Percentiles rank a stretch among this genome's conserved stretches.
Conservation (phyloP, 2,329 filamentous ascomycete species). For the Ascochyta fabae region DNA sequence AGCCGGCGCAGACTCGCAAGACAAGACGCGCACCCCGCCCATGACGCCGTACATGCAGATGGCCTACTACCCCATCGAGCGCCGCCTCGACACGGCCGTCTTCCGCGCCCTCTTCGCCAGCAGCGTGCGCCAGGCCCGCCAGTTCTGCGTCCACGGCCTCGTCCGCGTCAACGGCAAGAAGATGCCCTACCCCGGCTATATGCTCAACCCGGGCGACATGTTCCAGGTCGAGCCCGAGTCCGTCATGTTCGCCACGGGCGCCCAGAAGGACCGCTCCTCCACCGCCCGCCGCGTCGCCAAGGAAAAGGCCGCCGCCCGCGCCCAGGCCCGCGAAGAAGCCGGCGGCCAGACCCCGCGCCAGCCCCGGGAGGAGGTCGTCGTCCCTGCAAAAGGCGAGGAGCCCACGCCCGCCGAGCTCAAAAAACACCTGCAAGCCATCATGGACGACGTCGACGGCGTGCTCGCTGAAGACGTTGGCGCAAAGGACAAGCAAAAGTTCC, state of each 20-base stretch:
- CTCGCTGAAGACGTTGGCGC: constrained; percentile 66
- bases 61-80: constrained; percentile 89
- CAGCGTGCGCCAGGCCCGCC: constrained; percentile 88
- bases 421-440: constrained; percentile 43
- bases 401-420: constrained; percentile 42
- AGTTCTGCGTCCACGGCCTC: constrained; percentile 90
- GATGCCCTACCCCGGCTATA: constrained; percentile 93
- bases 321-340: constrained; percentile 30
- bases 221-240: constrained; percentile 92
- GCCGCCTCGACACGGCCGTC: constrained; percentile 90
- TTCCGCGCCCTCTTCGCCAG: constrained; percentile 94
- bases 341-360: constrained; percentile 27
- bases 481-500: constrained; percentile 77
- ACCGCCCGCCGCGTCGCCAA: constrained; percentile 39
- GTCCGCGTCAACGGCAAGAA: constrained; percentile 97
- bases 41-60: constrained; percentile 94
- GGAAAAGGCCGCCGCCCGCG: constrained; percentile 39
- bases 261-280: constrained; percentile 61
- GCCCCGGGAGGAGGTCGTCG: constrained; percentile 3
- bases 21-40: constrained; percentile 31
- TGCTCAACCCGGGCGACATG: constrained; percentile 96
- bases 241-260: constrained; percentile 87
- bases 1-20: constrained; percentile 62
- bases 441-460: constrained; percentile 64
- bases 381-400: constrained; percentile 27